Base-by-base conservation (phyloP, 139 green algal species). In the Microglena sp. region DNA sequence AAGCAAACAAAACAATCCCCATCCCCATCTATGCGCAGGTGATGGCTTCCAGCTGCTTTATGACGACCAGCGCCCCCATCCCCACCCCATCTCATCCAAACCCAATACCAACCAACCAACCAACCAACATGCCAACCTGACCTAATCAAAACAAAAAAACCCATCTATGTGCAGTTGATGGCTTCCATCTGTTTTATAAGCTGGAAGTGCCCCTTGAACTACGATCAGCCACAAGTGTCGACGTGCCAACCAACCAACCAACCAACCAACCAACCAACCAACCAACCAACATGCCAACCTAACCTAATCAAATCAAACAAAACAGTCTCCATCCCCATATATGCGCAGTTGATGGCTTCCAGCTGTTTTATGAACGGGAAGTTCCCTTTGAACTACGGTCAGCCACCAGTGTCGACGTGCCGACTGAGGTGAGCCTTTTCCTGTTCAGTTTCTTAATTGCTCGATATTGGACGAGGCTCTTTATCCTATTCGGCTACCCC, bases 121-220 rank as follows among this genome's bases (percentile, higher is more conserved):
- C n/a, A n/a, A n/a, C n/a, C n/a, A n/a, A n/a, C n/a, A n/a, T n/a
- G n/a, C n/a, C n/a, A n/a, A n/a, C n/a, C n/a, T n/a, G n/a, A n/a
- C n/a, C n/a, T n/a, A n/a, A n/a, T n/a, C n/a, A n/a, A n/a, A n/a
- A n/a, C n/a, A n/a, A n/a, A n/a, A n/a, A n/a, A n/a, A n/a, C n/a
- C n/a, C n/a, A n/a, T n/a, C n/a, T n/a, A n/a, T n/a, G n/a, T 64
- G 30, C 33, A 65, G 58, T 53, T 5, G 58, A 53, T 53, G 58
- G 58, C n/a, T 79, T 74, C 28, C 50, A 73, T 18, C 50, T 87
- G 1, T 84, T 82, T 58, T 84, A 83, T 53, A 81, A 90, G 62
- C 72, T 81, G 26, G 83, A 90, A 57, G 78, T 90, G 29, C 83
- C 83, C 0, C 77, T 86, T 3, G 83, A 90, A 67, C 66, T 90